These are phyloP conservation scores for Olyra latifolia DNA, from an alignment of 176 grass and related monocot genomes.

Conservation along the genomic window DNA sequence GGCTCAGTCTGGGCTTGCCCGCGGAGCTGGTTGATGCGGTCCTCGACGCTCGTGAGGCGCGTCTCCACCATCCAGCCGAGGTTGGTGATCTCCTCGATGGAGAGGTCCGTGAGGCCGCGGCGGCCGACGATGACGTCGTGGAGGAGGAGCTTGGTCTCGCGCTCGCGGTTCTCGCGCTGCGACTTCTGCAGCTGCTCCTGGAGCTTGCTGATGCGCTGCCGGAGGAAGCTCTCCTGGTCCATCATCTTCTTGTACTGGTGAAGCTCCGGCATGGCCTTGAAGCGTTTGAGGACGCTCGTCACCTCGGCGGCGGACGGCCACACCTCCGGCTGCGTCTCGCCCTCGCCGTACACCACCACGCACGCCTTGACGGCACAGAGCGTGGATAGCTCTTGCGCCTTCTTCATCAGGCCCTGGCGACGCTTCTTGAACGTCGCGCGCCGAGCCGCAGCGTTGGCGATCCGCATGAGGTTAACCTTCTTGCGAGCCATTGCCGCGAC, in stretches of 20 bases:
- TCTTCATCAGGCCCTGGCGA: slow-evolving; percentile 34
- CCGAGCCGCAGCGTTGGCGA: slow-evolving; percentile 28
- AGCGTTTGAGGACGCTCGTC: neutral
- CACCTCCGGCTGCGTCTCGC: slow-evolving; percentile 15
- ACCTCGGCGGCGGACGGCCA: slow-evolving; percentile 14
- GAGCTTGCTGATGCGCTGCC: slow-evolving; percentile 16
- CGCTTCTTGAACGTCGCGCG: slow-evolving; percentile 39
- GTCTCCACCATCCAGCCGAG: neutral
- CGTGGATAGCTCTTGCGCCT: slow-evolving; percentile 17
- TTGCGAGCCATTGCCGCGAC: slow-evolving; percentile 35
- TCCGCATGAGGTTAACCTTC: slow-evolving; percentile 38
- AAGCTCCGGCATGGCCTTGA: slow-evolving; percentile 32
- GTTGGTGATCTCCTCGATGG: slow-evolving; percentile 5
- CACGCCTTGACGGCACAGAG: slow-evolving; percentile 31
- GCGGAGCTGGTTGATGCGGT: neutral
- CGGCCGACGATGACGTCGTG: neutral
- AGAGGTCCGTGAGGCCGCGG: neutral
- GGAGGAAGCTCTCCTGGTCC: no score
- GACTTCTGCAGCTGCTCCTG: slow-evolving; percentile 14
- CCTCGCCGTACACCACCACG: slow-evolving; percentile 34
- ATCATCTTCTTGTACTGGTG: neutral
- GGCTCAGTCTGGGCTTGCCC: neutral
- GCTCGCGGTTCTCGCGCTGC: neutral
- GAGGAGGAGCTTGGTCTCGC: slow-evolving; percentile 4
- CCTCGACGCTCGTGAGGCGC: neutral